A percentile compares a stretch with the other conserved stretches of the same genome.
phyloP scores from a whole-genome alignment of 73 alveolate genomes.

The Symbiodinium pilosum region DNA sequence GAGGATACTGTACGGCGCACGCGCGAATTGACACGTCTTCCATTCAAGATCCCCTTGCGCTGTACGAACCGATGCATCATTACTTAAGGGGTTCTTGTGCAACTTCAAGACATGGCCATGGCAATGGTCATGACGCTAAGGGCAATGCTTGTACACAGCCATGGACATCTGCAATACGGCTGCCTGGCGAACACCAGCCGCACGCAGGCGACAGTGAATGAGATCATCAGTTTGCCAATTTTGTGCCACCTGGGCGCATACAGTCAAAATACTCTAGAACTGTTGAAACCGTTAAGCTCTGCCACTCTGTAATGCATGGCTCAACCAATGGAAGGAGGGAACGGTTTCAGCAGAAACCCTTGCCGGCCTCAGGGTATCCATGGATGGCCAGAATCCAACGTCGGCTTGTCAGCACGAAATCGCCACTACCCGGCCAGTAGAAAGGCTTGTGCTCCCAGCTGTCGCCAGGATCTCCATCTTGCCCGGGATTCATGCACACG shows the following conservation, averaged over 20 bases:
- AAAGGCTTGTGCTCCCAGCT: slow-evolving; percentile 30
- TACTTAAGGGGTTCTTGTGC: too few species aligned
- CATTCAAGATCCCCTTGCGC: too few species aligned
- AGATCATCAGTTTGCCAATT: slow-evolving; percentile 82
- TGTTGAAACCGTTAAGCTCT: too few species aligned
- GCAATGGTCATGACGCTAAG: too few species aligned
- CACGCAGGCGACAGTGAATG: slow-evolving; percentile 85
- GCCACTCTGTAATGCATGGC: too few species aligned
- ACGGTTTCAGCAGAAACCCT: neutral
- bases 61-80: too few species aligned
- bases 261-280: too few species aligned
- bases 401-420: slow-evolving; percentile 66
- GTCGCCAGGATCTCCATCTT: neutral
- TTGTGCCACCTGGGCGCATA: slow-evolving; percentile 65
- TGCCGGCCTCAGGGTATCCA: slow-evolving; percentile 77
- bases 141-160: too few species aligned
- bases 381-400: slow-evolving; percentile 34
- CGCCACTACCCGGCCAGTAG: slow-evolving; percentile 93
- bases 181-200: slow-evolving; percentile 61
- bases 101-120: too few species aligned
- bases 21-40: too few species aligned
- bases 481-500: slow-evolving; percentile 16
- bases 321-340: neutral
- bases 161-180: neutral
- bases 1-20: too few species aligned